Percentiles rank a stretch among this genome's conserved stretches.
Evolutionary conservation across 1,139 yeast genomes (phyloP).

Genomic region (Nematodospora anomalae): DNA sequence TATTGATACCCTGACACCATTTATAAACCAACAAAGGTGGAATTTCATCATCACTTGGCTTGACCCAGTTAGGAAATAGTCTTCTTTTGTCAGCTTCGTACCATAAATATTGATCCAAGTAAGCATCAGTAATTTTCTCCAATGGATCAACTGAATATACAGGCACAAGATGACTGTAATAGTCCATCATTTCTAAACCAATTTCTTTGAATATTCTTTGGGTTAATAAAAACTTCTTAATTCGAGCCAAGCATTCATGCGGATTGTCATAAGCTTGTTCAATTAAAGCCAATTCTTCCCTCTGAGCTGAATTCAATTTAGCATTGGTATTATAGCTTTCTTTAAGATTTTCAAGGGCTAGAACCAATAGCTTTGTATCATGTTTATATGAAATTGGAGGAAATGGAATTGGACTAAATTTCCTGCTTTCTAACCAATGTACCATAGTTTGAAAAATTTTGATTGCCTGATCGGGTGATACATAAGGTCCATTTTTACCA

Average conservation of each 20-base stretch:
- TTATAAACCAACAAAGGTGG: conserved; percentile 90
- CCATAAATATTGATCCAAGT: conserved; percentile 93
- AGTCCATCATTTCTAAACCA: conserved; percentile 87
- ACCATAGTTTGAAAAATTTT: conserved; percentile 84
- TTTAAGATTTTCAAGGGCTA: conserved; percentile 87
- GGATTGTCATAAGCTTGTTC: conserved; percentile 98
- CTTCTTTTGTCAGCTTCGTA: conserved; percentile 88
- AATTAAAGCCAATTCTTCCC: conserved; percentile 89
- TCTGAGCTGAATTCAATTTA: conserved; percentile 77
- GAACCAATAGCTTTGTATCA: conserved; percentile 83
- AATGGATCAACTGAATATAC: conserved; percentile 86
- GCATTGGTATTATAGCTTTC: conserved; percentile 84
- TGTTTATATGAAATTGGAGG: conserved; percentile 93
- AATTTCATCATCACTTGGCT: conserved; percentile 91
- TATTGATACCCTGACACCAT: conserved; percentile 95
- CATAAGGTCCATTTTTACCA: conserved; percentile 84
- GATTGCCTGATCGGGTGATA: conserved; percentile 86
- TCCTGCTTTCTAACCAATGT: conserved; percentile 86
- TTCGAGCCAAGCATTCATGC: conserved; percentile 82
- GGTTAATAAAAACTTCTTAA: conserved; percentile 79
- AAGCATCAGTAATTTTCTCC: conserved; percentile 96
- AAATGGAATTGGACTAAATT: conserved; percentile 86
- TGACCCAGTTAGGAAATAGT: conserved; percentile 93
- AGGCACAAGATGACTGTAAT: conserved; percentile 80
- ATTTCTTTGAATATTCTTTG: conserved; percentile 93